phyloP scores from a whole-genome alignment of 805 yeast species.

The Saturnispora mendoncae region DNA sequence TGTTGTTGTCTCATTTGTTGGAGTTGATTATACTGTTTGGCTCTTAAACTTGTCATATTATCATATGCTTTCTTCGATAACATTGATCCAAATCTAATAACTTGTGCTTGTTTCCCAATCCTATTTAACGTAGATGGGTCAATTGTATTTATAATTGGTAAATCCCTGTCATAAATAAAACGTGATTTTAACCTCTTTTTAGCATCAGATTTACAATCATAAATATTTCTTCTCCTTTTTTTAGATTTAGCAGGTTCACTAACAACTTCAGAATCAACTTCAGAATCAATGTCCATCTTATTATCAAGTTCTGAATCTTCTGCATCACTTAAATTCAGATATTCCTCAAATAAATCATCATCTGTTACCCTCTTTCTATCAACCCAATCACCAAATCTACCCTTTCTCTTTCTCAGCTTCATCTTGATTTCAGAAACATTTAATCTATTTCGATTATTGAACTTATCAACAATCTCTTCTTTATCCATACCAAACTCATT shows the following conservation, averaged over 20 bases:
- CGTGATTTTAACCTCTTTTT: slow-evolving; percentile 38
- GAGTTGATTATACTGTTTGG: slow-evolving; percentile 41
- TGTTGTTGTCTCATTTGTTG: slow-evolving; percentile 29
- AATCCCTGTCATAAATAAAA: slow-evolving; percentile 43
- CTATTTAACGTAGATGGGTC: slow-evolving; percentile 82
- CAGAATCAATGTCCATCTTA: slow-evolving; percentile 22
- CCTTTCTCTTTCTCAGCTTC: slow-evolving; percentile 64
- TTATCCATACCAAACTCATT: slow-evolving; percentile 18
- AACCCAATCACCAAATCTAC: slow-evolving; percentile 64
- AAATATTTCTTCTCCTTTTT: slow-evolving; percentile 24
- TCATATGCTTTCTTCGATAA: slow-evolving; percentile 80
- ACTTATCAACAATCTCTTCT: slow-evolving; percentile 14
- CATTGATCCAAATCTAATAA: slow-evolving; percentile 88
- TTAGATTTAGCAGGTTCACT: slow-evolving; percentile 3
- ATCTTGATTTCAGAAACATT: slow-evolving; percentile 42
- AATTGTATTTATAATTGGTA: slow-evolving; percentile 39
- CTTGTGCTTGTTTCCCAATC: slow-evolving; percentile 78
- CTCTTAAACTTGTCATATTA: slow-evolving; percentile 68
- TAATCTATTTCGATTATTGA: slow-evolving; percentile 16
- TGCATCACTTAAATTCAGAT: slow-evolving; percentile 32
- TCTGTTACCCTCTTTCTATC: slow-evolving; percentile 53
- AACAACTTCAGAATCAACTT: slow-evolving; percentile 3
- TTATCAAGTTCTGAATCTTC: slow-evolving; percentile 14
- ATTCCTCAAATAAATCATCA: slow-evolving; percentile 27
- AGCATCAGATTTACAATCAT: slow-evolving; percentile 27